Evolutionary conservation across 768 basidiomycete genomes (phyloP), one percentile per base, ranked within the genome.

Genomic region (Boletus tomentosulus): DNA sequence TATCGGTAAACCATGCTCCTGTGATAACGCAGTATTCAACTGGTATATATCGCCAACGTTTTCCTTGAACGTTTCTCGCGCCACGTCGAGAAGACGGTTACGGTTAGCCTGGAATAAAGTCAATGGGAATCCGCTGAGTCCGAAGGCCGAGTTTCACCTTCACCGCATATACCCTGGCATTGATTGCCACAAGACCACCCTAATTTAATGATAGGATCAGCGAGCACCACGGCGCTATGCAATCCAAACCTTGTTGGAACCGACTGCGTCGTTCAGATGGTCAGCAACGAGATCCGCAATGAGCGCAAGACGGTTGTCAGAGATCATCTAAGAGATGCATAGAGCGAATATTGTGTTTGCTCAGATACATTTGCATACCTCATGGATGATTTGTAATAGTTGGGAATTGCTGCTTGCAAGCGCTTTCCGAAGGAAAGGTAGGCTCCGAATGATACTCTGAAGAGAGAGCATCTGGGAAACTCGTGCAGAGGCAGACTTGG

Each of bases 51-150:
- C 96, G 15, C 83, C 80, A 42, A 96, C 79, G 59, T 96, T 96
- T 68, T 99, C 95, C 61, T 87, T 91, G 74, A 87, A 98, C 0
- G 95, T 95, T 67, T 92, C 92, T 3, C 97, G 81, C 2, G 96
- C 97, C 7, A 98, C 92, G 58, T 98, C 96, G 30, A 99, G 84
- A 10, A 96, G 76, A 28, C 83, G 82, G 59, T 92, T 90, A 62
- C 78, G 80, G 56, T 89, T 88, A 3, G 91, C 88, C 81, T 87
- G 44, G 7, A 47, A 42, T 35, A 37, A 28, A 31, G 31, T 41
- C 25, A 33, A 33, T 11, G 30, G 16, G 3, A 31, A 38, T 57
- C 46, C 33, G 19, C 46, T 27, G 10, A 38, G 1, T 13, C 7
- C 3, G 19, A 19, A 19, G 19, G 0, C 11, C 6, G 13, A 22